phyloP scores from a whole-genome alignment of 2,329 filamentous ascomycete genomes.

The Apiospora arundinis region DNA sequence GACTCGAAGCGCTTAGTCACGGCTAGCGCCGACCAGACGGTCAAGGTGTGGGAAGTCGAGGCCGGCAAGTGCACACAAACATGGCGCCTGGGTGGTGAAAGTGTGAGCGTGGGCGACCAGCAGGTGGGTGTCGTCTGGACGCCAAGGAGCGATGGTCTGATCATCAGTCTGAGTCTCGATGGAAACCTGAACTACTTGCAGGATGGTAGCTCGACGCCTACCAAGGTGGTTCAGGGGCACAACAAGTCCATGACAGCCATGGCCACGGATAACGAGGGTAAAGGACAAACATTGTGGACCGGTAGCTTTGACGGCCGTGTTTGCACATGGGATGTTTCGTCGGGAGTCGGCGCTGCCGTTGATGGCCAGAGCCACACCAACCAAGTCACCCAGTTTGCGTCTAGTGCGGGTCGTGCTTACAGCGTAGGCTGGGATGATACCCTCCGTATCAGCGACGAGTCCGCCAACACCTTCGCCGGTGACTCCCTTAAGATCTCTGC shows the following conservation, averaged over 20 bases:
- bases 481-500: slow-evolving; percentile 70
- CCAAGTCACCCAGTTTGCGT: slow-evolving; percentile 79
- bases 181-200: slow-evolving; percentile 91
- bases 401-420: slow-evolving; percentile 70
- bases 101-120: slow-evolving; percentile 77
- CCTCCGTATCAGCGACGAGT: slow-evolving; percentile 77
- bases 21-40: slow-evolving; percentile 91
- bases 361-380: slow-evolving; percentile 86
- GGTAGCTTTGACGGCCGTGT: slow-evolving; percentile 92
- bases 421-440: slow-evolving; percentile 96
- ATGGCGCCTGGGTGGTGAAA: slow-evolving; percentile 83
- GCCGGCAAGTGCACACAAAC: slow-evolving; percentile 77
- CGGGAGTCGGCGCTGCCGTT: slow-evolving; percentile 71
- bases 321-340: slow-evolving; percentile 79
- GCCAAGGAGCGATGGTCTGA: slow-evolving; percentile 78
- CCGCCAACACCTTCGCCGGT: slow-evolving; percentile 77
- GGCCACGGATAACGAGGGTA: slow-evolving; percentile 59
- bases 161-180: slow-evolving; percentile 87
- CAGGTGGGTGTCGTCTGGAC: slow-evolving; percentile 96
- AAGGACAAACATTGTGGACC: slow-evolving; percentile 76
- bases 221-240: slow-evolving; percentile 81
- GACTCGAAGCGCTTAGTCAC: slow-evolving; percentile 89
- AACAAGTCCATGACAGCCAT: slow-evolving; percentile 90
- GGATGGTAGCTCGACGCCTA: slow-evolving; percentile 72
- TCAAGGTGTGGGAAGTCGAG: slow-evolving; percentile 92